phyloP scores from a whole-genome alignment of 352 stramenopile genomes.

The Elongisporangium anandrum region DNA sequence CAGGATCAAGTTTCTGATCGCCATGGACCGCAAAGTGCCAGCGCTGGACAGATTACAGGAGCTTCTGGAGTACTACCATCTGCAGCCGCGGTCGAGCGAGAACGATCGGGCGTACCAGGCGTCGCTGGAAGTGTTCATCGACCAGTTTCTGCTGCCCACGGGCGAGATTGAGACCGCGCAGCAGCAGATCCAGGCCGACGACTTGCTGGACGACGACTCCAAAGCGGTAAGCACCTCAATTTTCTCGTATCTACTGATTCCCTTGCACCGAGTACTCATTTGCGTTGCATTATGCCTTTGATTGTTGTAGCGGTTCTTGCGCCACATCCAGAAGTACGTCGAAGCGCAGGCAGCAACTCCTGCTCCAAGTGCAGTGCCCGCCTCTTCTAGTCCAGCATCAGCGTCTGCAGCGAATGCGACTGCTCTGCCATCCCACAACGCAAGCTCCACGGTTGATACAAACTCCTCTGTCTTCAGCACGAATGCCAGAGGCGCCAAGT shows the following conservation, averaged over 20 bases:
- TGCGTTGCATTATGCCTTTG: no score
- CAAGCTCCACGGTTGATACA: not conserved
- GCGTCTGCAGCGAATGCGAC: not conserved
- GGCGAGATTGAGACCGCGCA: constrained; percentile 29
- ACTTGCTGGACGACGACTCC: constrained; percentile 29
- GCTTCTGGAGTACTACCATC: constrained; percentile 13
- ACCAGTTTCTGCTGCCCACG: constrained; percentile 43
- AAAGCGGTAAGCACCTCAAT: constrained; percentile 31
- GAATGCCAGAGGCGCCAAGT: not conserved
- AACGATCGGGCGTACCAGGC: constrained; percentile 13
- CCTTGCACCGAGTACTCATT: not conserved
- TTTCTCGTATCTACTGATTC: not conserved
- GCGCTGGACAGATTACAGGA: constrained; percentile 27
- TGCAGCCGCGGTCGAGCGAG: constrained; percentile 3
- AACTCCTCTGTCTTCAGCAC: not conserved
- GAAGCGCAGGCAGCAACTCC: constrained; percentile 1
- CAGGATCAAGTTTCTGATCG: constrained; percentile 60
- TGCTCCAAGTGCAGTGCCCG: not conserved
- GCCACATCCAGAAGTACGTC: not conserved
- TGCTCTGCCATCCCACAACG: not conserved
- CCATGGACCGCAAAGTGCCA: constrained; percentile 37
- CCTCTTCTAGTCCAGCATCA: not conserved
- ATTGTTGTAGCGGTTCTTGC: not conserved
- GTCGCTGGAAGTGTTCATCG: constrained; percentile 30
- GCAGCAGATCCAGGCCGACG: constrained; percentile 27